Conservation (phyloP, 768 basidiomycete species). For the Leucocoprinus leucothites region DNA sequence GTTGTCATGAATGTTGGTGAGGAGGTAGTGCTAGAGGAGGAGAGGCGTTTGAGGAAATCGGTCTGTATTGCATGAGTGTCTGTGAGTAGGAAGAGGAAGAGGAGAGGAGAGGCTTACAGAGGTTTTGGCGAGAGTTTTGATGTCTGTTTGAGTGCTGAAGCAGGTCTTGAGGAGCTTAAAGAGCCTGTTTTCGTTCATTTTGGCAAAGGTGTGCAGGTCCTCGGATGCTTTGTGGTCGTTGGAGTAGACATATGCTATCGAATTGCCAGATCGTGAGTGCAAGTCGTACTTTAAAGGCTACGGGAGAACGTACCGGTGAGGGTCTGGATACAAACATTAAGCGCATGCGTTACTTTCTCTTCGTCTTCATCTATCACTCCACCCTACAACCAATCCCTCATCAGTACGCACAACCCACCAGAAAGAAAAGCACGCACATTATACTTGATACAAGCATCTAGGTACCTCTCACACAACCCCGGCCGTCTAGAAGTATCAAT, state of each 20-base stretch:
- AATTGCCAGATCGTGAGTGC: slow-evolving; percentile 1
- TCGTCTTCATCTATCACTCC: slow-evolving; percentile 88
- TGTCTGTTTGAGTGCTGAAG: slow-evolving; percentile 80
- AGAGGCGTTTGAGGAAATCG: slow-evolving; percentile 77
- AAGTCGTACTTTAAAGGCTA: too few species aligned
- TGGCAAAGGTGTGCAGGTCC: slow-evolving; percentile 81
- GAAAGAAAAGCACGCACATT: slow-evolving; percentile 56
- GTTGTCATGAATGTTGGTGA: slow-evolving; percentile 50
- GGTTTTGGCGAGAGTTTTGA: slow-evolving; percentile 77
- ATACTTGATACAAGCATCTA: slow-evolving; percentile 72
- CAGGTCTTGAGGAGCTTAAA: slow-evolving; percentile 83
- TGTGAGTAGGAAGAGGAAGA: not conserved
- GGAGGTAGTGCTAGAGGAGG: slow-evolving; percentile 52
- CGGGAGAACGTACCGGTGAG: slow-evolving; percentile 41
- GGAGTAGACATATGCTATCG: slow-evolving; percentile 44
- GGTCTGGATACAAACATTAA: slow-evolving; percentile 53
- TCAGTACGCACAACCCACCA: slow-evolving; percentile 1
- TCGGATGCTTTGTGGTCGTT: slow-evolving; percentile 75
- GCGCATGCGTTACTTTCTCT: slow-evolving; percentile 50
- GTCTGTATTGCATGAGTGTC: slow-evolving; percentile 36
- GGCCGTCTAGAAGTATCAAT: slow-evolving; percentile 51
- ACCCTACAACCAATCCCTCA: slow-evolving; percentile 47
- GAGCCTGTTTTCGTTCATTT: slow-evolving; percentile 78
- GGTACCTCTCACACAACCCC: slow-evolving; percentile 62
- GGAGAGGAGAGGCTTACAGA: slow-evolving; percentile 43